Evolutionary conservation across 345 rosid genomes (phyloP).

Genomic region (Kernera saxatilis): DNA sequence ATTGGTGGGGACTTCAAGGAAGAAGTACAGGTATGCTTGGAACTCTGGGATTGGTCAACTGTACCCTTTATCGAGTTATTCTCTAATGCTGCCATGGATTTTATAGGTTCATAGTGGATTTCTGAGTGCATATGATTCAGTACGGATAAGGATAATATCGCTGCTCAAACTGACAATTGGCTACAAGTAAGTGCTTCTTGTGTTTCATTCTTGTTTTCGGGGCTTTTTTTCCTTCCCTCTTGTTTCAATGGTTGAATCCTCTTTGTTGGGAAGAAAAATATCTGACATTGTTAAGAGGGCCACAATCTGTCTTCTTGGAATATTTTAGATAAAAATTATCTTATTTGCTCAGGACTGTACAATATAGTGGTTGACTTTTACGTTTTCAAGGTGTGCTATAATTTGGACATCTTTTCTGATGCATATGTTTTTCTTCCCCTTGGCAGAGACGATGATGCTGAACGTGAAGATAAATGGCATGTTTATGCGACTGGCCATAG

Average conservation of each 20-base stretch:
- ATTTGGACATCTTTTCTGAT: conserved; percentile 2
- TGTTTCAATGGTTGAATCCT: background rate
- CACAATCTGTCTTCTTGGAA: background rate
- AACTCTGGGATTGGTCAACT: background rate
- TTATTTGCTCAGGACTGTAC: background rate
- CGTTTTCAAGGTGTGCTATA: background rate
- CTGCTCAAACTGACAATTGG: conserved; percentile 61
- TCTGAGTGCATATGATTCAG: conserved; percentile 83
- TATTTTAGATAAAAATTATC: background rate
- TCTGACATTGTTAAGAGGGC: background rate
- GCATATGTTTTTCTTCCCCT: background rate
- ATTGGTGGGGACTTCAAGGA: conserved; percentile 91
- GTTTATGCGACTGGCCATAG: conserved; percentile 96
- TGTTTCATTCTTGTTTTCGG: background rate
- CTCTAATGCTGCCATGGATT: background rate
- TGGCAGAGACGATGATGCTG: conserved; percentile 56
- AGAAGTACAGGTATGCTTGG: conserved; percentile 68
- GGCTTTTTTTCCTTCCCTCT: background rate
- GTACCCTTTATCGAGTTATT: background rate
- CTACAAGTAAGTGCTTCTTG: conserved; percentile 49
- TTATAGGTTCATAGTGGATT: conserved; percentile 93
- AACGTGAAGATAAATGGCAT: conserved; percentile 55
- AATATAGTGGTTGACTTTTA: background rate
- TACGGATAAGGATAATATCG: conserved; percentile 71
- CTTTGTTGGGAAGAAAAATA: background rate